Percentiles rank a stretch among this genome's conserved stretches.
Conservation (phyloP, 352 stramenopile genomes). For the Phytophthora niederhauseri region DNA sequence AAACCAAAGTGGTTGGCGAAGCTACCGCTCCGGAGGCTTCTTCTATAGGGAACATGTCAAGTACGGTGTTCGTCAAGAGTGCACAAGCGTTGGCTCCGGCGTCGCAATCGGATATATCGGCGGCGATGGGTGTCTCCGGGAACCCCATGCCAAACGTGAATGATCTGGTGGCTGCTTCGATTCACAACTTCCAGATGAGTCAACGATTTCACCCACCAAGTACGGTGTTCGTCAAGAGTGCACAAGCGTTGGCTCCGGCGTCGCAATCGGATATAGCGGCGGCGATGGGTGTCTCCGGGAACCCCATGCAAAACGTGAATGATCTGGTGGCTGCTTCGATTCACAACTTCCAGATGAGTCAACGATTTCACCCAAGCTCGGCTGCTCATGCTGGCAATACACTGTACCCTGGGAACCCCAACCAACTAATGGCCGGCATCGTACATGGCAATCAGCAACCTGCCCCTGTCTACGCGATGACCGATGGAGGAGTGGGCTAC, state of each 20-base stretch:
- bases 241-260: constrained; percentile 22
- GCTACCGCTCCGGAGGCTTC: constrained; percentile 9
- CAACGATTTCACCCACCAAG: too few relatives aligned
- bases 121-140: constrained; percentile 19
- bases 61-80: constrained; percentile 37
- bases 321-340: constrained; percentile 75
- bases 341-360: constrained; percentile 77
- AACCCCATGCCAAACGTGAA: constrained; percentile 63
- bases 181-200: constrained; percentile 79
- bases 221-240: constrained; percentile 37
- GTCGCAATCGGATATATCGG: constrained; percentile 29
- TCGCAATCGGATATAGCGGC: constrained; percentile 30
- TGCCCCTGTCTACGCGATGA: constrained; percentile 49
- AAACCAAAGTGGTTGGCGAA: constrained; percentile 23
- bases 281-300: constrained; percentile 24
- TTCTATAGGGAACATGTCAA: constrained; percentile 22
- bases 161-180: constrained; percentile 69
- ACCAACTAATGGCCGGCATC: constrained; percentile 27
- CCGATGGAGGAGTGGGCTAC: constrained; percentile 43
- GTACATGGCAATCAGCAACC: constrained; percentile 27
- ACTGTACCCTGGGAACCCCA: constrained; percentile 37
- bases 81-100: constrained; percentile 22
- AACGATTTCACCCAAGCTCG: constrained; percentile 53
- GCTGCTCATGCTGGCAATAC: constrained; percentile 27
- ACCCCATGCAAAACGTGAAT: constrained; percentile 60